Percentiles rank a stretch among this genome's conserved stretches.
Conservation (phyloP, 1,139 yeast genomes). For the Kodamaea anthophila region DNA sequence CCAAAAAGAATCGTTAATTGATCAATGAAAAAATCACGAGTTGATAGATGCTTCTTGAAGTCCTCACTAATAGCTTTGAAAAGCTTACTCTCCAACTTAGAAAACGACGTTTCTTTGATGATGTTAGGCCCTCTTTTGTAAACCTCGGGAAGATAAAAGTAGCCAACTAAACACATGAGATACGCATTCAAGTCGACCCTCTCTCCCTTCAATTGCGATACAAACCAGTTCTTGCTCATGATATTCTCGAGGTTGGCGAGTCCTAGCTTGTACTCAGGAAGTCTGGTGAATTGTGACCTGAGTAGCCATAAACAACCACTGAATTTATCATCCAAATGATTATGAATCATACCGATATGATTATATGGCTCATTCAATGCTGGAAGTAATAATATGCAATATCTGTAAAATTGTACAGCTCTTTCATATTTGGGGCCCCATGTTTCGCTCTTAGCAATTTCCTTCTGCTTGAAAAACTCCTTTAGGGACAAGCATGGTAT, state of each 20-base stretch:
- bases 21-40: slow-evolving; percentile 13
- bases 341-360: slow-evolving; percentile 57
- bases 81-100: slow-evolving; percentile 24
- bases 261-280: slow-evolving; percentile 40
- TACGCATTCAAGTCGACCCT: slow-evolving; percentile 16
- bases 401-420: slow-evolving; percentile 44
- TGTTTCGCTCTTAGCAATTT: slow-evolving; percentile 20
- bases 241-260: slow-evolving; percentile 31
- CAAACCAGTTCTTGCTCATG: slow-evolving; percentile 28
- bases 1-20: slow-evolving; percentile 23
- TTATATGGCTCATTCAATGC: slow-evolving; percentile 63
- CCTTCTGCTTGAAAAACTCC: slow-evolving; percentile 29
- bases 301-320: slow-evolving; percentile 43
- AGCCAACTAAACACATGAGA: slow-evolving; percentile 26
- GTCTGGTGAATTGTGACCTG: slow-evolving; percentile 52
- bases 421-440: slow-evolving; percentile 20
- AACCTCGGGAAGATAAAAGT: slow-evolving; percentile 23
- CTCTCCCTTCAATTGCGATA: slow-evolving; percentile 16
- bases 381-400: slow-evolving; percentile 53
- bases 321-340: slow-evolving; percentile 27
- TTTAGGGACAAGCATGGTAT: slow-evolving; percentile 29
- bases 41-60: slow-evolving; percentile 7
- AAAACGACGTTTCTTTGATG: slow-evolving; percentile 18
- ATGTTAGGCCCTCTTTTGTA: slow-evolving; percentile 22
- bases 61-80: slow-evolving; percentile 10